Conservation (phyloP, 371 early-diverging fungal genomes). For the Circinella umbellata region DNA sequence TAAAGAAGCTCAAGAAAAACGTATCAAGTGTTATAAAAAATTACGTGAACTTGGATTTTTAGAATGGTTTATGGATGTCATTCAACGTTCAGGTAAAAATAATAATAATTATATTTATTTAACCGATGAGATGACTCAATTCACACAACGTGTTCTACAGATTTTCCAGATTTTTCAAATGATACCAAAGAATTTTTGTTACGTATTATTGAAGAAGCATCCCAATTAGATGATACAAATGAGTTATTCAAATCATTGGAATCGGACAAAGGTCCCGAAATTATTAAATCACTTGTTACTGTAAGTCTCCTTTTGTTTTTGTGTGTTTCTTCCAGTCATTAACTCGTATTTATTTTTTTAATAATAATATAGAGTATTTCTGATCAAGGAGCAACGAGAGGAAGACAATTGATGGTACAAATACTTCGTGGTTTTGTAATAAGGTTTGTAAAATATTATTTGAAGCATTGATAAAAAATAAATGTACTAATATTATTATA, state of each 20-base stretch:
- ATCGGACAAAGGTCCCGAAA: conserved; percentile 1
- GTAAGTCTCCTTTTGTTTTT: neutral
- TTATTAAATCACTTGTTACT: conserved; percentile 4
- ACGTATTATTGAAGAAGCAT: conserved; percentile 47
- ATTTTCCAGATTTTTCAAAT: conserved; percentile 29
- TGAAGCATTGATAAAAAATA: neutral
- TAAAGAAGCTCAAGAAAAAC: conserved; percentile 33
- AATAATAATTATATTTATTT: too few species aligned
- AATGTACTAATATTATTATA: too few species aligned
- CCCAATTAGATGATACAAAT: conserved; percentile 41
- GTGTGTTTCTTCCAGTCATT: too few species aligned
- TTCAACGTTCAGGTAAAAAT: conserved; percentile 30
- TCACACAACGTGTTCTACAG: too few species aligned
- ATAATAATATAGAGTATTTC: neutral
- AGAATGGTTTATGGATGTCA: conserved; percentile 36
- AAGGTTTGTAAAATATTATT: neutral
- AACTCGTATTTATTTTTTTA: too few species aligned
- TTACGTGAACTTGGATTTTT: conserved; percentile 34
- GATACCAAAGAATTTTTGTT: conserved; percentile 40
- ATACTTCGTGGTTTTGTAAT: neutral
- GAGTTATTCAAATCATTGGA: conserved; percentile 21
- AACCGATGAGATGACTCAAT: too few species aligned
- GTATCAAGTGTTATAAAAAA: conserved; percentile 27
- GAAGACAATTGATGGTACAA: conserved; percentile 1
- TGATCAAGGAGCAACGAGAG: conserved; percentile 4